Conservation (phyloP, 768 basidiomycete species). For the Termitomyces sp. region DNA sequence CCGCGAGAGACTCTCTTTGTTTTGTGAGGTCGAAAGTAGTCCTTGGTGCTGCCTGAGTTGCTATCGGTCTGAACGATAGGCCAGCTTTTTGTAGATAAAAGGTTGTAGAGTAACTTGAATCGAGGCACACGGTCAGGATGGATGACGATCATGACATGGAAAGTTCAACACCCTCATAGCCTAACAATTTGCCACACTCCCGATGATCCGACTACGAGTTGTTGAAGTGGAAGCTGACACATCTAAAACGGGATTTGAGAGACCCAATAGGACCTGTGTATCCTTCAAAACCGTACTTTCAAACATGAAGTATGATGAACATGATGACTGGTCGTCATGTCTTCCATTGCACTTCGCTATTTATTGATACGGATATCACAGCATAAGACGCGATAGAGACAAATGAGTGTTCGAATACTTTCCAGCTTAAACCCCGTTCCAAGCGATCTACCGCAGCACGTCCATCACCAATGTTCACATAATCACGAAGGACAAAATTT, state of each 20-base stretch:
- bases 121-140: too few relatives aligned
- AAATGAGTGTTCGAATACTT: background rate
- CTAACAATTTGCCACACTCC: background rate
- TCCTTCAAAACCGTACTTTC: background rate
- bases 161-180: background rate
- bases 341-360: background rate
- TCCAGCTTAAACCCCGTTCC: constrained; percentile 22
- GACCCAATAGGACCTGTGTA: too few relatives aligned
- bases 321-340: background rate
- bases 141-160: background rate
- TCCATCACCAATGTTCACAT: constrained; percentile 37
- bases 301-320: background rate
- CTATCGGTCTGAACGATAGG: too few relatives aligned
- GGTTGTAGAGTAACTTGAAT: background rate
- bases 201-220: background rate
- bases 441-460: constrained; percentile 32
- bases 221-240: too few relatives aligned
- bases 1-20: too few relatives aligned
- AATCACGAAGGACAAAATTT: constrained; percentile 49
- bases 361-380: too few relatives aligned
- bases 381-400: background rate
- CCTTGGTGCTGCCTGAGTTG: too few relatives aligned
- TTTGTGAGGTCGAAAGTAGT: too few relatives aligned
- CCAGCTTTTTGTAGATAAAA: background rate
- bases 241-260: background rate